phyloP scores from a whole-genome alignment of 495 filamentous ascomycete species.

The Neurospora hispaniola region DNA sequence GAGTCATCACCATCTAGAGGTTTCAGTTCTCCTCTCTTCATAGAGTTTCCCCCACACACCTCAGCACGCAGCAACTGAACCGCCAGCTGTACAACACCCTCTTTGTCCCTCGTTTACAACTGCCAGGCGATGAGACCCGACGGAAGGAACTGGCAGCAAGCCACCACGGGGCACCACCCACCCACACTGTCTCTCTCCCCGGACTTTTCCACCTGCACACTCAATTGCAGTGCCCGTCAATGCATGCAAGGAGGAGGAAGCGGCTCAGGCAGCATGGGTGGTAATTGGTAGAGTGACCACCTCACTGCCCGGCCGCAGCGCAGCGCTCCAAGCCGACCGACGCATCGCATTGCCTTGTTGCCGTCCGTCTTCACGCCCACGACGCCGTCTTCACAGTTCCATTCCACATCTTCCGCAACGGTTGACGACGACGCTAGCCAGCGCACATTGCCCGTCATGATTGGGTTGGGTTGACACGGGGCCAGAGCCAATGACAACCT shows the following conservation, averaged over 20 bases:
- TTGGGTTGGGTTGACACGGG: not conserved
- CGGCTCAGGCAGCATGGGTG: not conserved
- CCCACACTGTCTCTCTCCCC: not conserved
- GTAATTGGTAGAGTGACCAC: not conserved
- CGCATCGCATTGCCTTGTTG: not conserved
- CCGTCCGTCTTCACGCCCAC: not conserved
- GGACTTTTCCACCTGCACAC: not conserved
- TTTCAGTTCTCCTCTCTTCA: not conserved
- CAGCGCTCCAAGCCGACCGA: not conserved
- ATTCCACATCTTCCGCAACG: not conserved
- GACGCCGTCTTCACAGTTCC: not conserved
- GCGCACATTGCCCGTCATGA: slow-evolving; percentile 8
- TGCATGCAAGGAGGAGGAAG: not conserved
- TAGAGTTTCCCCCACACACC: not conserved
- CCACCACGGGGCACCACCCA: not conserved
- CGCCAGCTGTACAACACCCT: not conserved
- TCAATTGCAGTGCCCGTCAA: not conserved
- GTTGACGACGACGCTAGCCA: slow-evolving; percentile 15
- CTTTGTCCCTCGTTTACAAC: not conserved
- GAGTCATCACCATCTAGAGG: not conserved
- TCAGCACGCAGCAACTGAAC: not conserved
- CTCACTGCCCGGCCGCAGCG: too few relatives aligned
- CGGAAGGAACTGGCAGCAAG: not conserved
- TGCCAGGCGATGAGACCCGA: not conserved
- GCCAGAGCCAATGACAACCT: not conserved